Base-by-base conservation (phyloP, 1,139 yeast species). In the Magnusiomyces suaveolens region DNA sequence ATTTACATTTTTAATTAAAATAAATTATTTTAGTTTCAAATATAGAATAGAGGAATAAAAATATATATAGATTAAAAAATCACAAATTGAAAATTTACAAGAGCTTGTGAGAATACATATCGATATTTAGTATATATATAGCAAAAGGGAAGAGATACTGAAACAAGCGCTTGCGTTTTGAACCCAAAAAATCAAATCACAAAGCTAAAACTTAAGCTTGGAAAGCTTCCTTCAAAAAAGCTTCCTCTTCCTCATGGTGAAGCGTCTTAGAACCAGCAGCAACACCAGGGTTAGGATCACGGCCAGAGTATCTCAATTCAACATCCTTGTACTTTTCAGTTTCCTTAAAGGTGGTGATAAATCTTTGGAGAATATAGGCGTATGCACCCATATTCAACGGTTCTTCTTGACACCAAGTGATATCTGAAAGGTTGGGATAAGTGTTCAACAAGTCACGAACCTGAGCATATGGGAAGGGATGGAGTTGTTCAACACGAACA, bases 391-490 rank as follows among this genome's bases (percentile, higher is more conserved):
- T 92, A 77, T 94, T 94, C 75, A 92, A 80, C 64, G 98, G 98
- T 78, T 94, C 99, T 77, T 94, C 99, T 77, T 94, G 98, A 74
- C 95, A 85, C 94, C 94, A 94, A 50, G 89, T 95, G 64, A 94
- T 75, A 70, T 94, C 98, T 72, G 85, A 84, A 60, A 84, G 69
- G 71, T 83, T 83, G 68, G 95, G 88, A 78, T 85, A 94, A 54
- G 81, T 71, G 73, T 87, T 78, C 64, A 94, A 76, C 41, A 87
- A 75, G 66, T 90, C 97, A 69, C 89, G 85, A 66, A 94, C 75
- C 75, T 87, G 96, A 58, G 94, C 92, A 74, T 77, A 94, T 73
- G 98, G 98, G 97, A 94, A 94, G 72, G 99, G 99, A 70, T 94
- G 97, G 66, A 90, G 70, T 77, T 94, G 97, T 75, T 94, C 99